Conservation (phyloP, 2,329 filamentous ascomycete species). For the Colletotrichum theobromicola region DNA sequence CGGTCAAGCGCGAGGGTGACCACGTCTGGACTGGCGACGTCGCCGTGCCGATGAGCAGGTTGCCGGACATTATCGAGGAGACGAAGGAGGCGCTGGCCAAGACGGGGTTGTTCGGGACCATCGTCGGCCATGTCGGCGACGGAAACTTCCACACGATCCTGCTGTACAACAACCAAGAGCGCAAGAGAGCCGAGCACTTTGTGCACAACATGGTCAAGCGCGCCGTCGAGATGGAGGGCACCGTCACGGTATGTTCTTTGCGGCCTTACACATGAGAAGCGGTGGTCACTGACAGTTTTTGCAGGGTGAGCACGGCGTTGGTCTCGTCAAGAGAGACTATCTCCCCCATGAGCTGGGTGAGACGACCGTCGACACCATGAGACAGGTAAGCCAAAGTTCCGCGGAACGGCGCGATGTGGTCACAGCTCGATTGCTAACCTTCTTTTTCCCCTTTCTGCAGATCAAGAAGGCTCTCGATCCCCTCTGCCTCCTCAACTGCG, state of each 20-base stretch:
- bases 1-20: constrained; percentile 68
- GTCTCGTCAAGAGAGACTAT: constrained; percentile 85
- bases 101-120: constrained; percentile 49
- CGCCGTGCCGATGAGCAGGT: constrained; percentile 77
- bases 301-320: constrained; percentile 81
- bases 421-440: neutral
- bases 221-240: constrained; percentile 84
- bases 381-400: constrained; percentile 61
- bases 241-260: constrained; percentile 68
- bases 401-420: neutral
- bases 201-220: constrained; percentile 87
- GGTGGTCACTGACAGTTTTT: neutral
- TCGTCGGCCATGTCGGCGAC: constrained; percentile 78
- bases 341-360: constrained; percentile 78
- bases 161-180: constrained; percentile 69
- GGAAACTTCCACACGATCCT: constrained; percentile 78
- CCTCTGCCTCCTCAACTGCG: constrained; percentile 70
- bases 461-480: constrained; percentile 85
- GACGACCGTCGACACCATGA: constrained; percentile 80
- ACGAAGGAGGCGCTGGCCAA: constrained; percentile 56
- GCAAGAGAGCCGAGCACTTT: constrained; percentile 69
- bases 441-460: constrained; percentile 39
- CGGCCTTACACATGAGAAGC: neutral
- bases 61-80: constrained; percentile 79
- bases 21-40: constrained; percentile 88